These are phyloP conservation scores for Gynostemma pentaphyllum DNA, from an alignment of 306 rosid species.

Conservation along the genomic window DNA sequence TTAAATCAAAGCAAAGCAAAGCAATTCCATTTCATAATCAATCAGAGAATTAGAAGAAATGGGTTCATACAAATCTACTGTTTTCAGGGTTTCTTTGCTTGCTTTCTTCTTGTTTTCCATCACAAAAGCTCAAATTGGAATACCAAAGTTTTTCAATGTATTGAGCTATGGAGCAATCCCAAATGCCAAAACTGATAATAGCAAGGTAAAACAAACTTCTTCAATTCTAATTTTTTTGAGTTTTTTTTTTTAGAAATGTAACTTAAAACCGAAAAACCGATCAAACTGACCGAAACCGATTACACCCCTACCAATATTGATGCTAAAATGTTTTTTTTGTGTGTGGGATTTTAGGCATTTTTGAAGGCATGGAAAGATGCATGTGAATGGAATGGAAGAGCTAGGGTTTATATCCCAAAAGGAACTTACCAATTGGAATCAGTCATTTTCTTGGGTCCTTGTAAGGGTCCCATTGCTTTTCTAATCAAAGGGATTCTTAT, in stretches of 20 bases:
- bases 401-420: constrained; percentile 20
- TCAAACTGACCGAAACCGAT: too few species aligned
- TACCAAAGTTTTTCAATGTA: constrained; percentile 16
- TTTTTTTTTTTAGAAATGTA: background rate
- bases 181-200: constrained; percentile 20
- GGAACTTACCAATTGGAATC: constrained; percentile 32
- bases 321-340: background rate
- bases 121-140: background rate
- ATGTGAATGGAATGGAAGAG: constrained; percentile 23
- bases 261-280: too few species aligned
- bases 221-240: background rate
- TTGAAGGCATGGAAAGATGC: constrained; percentile 29
- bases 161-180: constrained; percentile 19
- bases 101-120: constrained; percentile 8
- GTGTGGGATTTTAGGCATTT: constrained; percentile 18
- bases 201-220: constrained; percentile 9
- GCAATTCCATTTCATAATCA: background rate
- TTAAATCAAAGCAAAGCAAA: background rate
- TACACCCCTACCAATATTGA: background rate
- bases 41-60: constrained; percentile 6
- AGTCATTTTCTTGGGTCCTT: constrained; percentile 37
- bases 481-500: constrained; percentile 24
- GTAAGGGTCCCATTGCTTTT: constrained; percentile 29
- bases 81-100: background rate
- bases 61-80: background rate